Percentiles rank a stretch among this genome's conserved stretches.
Conservation (phyloP, 352 stramenopile species). For the Phytophthora melonis region DNA sequence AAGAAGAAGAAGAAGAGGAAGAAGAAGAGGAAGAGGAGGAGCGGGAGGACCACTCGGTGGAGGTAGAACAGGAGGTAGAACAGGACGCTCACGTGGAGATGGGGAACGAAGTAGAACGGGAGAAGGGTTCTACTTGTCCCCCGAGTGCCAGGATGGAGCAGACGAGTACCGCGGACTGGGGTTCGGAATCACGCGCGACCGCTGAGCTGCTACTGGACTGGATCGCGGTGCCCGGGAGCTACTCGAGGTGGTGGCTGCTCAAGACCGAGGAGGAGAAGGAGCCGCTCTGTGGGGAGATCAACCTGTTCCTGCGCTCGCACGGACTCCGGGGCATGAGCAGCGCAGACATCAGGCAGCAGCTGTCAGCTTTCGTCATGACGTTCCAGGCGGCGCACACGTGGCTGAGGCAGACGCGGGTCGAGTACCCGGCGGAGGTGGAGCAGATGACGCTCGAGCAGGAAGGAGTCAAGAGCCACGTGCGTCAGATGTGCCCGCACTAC, state of each 20-base stretch:
- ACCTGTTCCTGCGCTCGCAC: conserved; percentile 42
- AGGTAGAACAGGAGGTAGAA: conserved; percentile 4
- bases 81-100: neutral
- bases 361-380: conserved; percentile 43
- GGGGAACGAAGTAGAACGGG: neutral
- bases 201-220: conserved; percentile 46
- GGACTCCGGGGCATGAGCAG: conserved; percentile 34
- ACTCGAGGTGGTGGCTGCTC: conserved; percentile 46
- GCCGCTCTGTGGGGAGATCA: conserved; percentile 50
- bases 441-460: conserved; percentile 37
- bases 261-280: conserved; percentile 36
- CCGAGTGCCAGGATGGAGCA: conserved; percentile 20
- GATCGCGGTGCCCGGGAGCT: conserved; percentile 48
- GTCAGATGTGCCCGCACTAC: conserved; percentile 54
- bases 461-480: conserved; percentile 44
- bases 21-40: neutral
- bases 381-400: conserved; percentile 50
- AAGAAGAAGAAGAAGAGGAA: conserved; percentile 4
- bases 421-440: conserved; percentile 24
- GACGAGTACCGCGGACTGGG: neutral
- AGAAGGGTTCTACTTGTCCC: neutral
- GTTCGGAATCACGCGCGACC: conserved; percentile 20
- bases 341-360: conserved; percentile 37
- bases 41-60: conserved; percentile 7
- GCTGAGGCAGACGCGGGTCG: conserved; percentile 37